phyloP scores from a whole-genome alignment of 164 flowering plant species.

The Platanus orientalis region DNA sequence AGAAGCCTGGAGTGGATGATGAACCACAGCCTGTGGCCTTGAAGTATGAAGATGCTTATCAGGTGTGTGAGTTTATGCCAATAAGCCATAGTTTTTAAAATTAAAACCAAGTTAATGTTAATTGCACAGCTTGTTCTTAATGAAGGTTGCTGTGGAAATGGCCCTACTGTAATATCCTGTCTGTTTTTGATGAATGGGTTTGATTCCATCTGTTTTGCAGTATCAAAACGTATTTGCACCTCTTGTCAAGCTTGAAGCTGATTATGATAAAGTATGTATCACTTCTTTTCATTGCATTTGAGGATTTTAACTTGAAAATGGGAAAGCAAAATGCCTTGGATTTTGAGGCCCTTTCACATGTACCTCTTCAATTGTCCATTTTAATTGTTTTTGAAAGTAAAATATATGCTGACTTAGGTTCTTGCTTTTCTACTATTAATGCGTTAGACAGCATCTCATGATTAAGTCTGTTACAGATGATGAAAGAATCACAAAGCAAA shows the following conservation, averaged over 20 bases:
- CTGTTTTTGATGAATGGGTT: not conserved
- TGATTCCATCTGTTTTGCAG: conserved; percentile 40
- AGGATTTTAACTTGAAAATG: too few relatives aligned
- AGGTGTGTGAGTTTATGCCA: not conserved
- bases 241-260: conserved; percentile 98
- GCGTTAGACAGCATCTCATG: not conserved
- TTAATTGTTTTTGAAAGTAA: too few relatives aligned
- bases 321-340: too few relatives aligned
- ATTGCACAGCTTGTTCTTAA: too few relatives aligned
- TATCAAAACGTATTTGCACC: conserved; percentile 99
- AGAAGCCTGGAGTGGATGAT: too few relatives aligned
- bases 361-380: too few relatives aligned
- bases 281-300: not conserved
- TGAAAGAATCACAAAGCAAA: conserved; percentile 99
- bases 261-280: conserved; percentile 82
- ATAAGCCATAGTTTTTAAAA: not conserved
- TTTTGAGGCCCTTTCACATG: too few relatives aligned
- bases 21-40: too few relatives aligned
- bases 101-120: not conserved
- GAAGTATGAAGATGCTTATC: too few relatives aligned
- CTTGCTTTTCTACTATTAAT: not conserved
- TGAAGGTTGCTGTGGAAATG: not conserved
- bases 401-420: too few relatives aligned
- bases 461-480: conserved; percentile 55
- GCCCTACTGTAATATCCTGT: not conserved